phyloP scores from a whole-genome alignment of 176 grass and related monocot species.

The Rhipidocladum racemiflorum region DNA sequence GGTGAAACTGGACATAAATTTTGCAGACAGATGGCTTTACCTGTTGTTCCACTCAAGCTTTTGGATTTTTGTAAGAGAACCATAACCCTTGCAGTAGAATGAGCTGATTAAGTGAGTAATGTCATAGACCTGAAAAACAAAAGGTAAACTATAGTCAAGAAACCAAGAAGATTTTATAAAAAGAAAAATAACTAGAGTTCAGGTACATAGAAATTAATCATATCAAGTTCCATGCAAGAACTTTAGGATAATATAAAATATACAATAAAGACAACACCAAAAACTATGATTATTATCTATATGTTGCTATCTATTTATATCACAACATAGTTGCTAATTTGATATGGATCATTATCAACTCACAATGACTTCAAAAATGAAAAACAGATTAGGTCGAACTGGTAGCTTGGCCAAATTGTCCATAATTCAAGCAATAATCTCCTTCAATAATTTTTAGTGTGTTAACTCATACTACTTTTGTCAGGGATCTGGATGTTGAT shows the following conservation, averaged over 20 bases:
- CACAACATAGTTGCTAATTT: neutral
- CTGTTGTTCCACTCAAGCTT: constrained; percentile 98
- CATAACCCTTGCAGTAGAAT: constrained; percentile 83
- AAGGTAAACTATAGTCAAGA: neutral
- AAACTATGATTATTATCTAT: constrained; percentile 13
- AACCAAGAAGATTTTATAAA: neutral
- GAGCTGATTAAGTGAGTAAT: constrained; percentile 71
- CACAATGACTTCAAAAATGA: neutral
- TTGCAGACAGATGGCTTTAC: constrained; percentile 28
- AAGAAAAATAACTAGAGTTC: constrained; percentile 15
- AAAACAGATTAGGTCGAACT: neutral
- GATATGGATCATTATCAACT: neutral
- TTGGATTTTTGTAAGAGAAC: constrained; percentile 88
- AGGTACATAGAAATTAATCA: constrained; percentile 1
- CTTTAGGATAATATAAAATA: constrained; percentile 12
- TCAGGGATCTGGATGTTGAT: neutral
- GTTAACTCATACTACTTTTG: neutral
- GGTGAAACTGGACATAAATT: constrained; percentile 20
- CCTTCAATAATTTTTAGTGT: neutral
- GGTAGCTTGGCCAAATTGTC: neutral
- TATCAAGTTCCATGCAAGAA: constrained; percentile 13
- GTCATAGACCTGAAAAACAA: constrained; percentile 64
- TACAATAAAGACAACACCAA: constrained; percentile 3
- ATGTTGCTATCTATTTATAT: neutral
- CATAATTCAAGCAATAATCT: neutral